Evolutionary conservation across 495 filamentous ascomycete species (phyloP).

Genomic region (Neurospora sp.): DNA sequence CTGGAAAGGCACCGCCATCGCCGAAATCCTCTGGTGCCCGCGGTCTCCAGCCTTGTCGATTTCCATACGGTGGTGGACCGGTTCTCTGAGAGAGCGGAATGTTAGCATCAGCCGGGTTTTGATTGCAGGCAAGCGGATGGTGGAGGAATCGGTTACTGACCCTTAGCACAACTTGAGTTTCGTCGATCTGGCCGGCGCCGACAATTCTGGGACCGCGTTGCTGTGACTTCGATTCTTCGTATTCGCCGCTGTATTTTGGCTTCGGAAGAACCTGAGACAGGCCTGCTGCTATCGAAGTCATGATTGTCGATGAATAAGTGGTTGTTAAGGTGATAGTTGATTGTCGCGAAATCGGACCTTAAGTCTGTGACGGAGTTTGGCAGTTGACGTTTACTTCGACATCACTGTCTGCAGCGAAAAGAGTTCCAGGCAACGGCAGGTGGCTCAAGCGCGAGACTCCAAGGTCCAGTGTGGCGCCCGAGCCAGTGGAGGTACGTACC

Average conservation of each 20-base stretch:
- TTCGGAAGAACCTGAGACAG: conserved; percentile 79
- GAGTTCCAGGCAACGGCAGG: neutral
- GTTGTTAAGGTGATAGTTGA: neutral
- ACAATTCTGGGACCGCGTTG: conserved; percentile 72
- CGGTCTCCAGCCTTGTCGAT: conserved; percentile 80
- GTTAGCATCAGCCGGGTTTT: conserved; percentile 7
- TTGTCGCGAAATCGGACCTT: conserved; percentile 7
- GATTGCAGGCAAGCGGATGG: neutral
- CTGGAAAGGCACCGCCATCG: conserved; percentile 93
- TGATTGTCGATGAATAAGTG: conserved; percentile 21
- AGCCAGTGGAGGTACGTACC: neutral
- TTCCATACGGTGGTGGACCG: conserved; percentile 79
- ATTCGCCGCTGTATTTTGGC: conserved; percentile 77
- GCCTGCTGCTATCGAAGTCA: conserved; percentile 64
- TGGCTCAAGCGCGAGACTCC: neutral
- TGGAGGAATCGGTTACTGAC: conserved; percentile 29
- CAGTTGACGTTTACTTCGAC: neutral
- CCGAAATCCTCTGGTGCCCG: conserved; percentile 82
- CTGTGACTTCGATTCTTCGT: conserved; percentile 70
- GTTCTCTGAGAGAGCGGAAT: conserved; percentile 42
- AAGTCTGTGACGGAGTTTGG: neutral
- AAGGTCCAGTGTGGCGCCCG: neutral
- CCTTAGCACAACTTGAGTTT: conserved; percentile 79
- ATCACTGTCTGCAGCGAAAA: neutral
- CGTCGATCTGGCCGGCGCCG: conserved; percentile 64